These are phyloP conservation scores for Lyophyllum shimeji DNA, from an alignment of 768 basidiomycete species.

Conservation along the genomic window DNA sequence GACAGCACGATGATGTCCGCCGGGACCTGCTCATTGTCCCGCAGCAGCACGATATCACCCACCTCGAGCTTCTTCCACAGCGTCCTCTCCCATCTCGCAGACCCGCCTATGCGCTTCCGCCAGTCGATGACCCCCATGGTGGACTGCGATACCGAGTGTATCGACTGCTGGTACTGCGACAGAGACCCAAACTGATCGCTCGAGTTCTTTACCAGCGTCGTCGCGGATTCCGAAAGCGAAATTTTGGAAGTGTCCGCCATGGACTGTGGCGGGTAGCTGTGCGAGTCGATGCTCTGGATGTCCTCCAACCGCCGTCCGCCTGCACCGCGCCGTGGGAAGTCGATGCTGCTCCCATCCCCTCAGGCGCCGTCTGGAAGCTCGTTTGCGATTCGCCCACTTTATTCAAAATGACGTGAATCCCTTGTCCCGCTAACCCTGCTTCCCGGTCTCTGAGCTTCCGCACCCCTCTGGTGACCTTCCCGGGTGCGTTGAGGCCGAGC, in stretches of 20 bases:
- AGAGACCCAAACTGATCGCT: constrained; percentile 39
- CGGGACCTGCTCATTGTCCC: constrained; percentile 95
- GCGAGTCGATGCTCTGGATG: constrained; percentile 65
- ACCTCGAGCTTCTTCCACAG: constrained; percentile 99
- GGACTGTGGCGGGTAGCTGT: constrained; percentile 60
- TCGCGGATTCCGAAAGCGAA: constrained; percentile 35
- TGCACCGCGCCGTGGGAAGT: constrained; percentile 39
- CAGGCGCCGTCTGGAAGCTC: constrained; percentile 35
- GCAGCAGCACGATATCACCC: constrained; percentile 88
- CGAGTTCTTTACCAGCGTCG: constrained; percentile 27
- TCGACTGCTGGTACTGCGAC: constrained; percentile 54
- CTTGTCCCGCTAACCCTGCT: constrained; percentile 55
- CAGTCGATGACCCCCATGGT: constrained; percentile 82
- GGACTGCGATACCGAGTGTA: constrained; percentile 53
- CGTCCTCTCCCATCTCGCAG: constrained; percentile 90
- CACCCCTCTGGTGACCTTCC: constrained; percentile 82
- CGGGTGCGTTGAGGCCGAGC: constrained; percentile 69
- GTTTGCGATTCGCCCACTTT: constrained; percentile 43
- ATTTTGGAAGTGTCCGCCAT: constrained; percentile 32
- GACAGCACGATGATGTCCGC: constrained; percentile 93
- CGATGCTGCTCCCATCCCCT: constrained; percentile 37
- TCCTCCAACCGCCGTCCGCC: constrained; percentile 60
- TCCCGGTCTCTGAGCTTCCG: constrained; percentile 82
- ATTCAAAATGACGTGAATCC: constrained; percentile 61
- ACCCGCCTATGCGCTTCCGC: constrained; percentile 62